A percentile compares a stretch with the other conserved stretches of the same genome.
phyloP scores from a whole-genome alignment of 495 filamentous ascomycete species.

The Annulohypoxylon moriforme region DNA sequence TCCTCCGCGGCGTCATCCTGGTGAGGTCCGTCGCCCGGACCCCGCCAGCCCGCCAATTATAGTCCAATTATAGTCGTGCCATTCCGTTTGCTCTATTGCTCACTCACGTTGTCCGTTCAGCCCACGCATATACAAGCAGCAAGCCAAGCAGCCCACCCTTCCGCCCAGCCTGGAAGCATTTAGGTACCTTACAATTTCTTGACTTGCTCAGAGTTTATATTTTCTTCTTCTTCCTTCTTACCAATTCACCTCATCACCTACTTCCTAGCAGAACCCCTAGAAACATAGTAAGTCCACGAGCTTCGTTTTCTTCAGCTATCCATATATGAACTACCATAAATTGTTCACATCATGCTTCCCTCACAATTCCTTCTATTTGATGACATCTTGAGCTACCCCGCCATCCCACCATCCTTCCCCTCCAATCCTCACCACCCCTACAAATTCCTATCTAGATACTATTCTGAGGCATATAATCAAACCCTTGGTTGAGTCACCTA shows the following conservation, averaged over 20 bases:
- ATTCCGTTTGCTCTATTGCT: constrained; percentile 37
- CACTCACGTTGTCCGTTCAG: constrained; percentile 43
- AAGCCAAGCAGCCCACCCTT: constrained; percentile 16
- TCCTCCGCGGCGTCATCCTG: constrained; percentile 24
- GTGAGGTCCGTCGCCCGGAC: constrained; percentile 44
- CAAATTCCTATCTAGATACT: constrained; percentile 30
- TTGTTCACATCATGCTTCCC: constrained; percentile 8
- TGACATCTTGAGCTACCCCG: constrained; percentile 47
- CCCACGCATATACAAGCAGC: constrained; percentile 27
- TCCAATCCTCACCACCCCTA: constrained; percentile 33
- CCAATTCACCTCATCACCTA: constrained; percentile 24
- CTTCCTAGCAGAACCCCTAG: constrained; percentile 3
- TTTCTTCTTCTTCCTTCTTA: constrained; percentile 13
- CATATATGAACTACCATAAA: not conserved
- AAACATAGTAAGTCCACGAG: constrained; percentile 38
- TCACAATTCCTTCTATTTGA: constrained; percentile 27
- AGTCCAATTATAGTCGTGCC: constrained; percentile 35
- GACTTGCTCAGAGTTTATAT: constrained; percentile 24
- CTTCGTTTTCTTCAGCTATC: constrained; percentile 15
- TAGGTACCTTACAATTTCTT: constrained; percentile 31
- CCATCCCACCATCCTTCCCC: constrained; percentile 42
- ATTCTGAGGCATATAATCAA: constrained; percentile 48
- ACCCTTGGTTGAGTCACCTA: constrained; percentile 19
- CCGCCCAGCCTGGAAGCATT: constrained; percentile 10
- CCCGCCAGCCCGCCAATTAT: constrained; percentile 27